phyloP scores from a whole-genome alignment of 192 early-diverging fungal species.

The Umbelopsis sp. region DNA sequence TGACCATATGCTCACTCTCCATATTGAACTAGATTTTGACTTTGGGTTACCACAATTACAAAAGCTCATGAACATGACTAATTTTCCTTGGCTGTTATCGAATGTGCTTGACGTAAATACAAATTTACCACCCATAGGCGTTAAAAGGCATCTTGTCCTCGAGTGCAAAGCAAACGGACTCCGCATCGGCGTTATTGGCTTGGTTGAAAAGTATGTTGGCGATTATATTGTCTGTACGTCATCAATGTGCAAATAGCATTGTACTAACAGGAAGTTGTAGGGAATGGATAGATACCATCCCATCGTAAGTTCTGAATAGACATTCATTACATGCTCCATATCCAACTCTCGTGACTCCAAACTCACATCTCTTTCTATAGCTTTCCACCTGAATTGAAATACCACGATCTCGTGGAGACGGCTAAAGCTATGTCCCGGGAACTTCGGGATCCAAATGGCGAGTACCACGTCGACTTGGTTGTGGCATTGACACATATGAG shows the following conservation, averaged over 20 bases:
- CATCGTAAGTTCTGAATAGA: constrained; percentile 32
- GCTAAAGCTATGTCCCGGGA: constrained; percentile 41
- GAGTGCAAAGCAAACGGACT: constrained; percentile 44
- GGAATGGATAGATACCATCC: constrained; percentile 72
- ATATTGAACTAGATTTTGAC: constrained; percentile 55
- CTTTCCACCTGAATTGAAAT: constrained; percentile 57
- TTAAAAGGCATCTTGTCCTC: constrained; percentile 43
- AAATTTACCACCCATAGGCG: constrained; percentile 33
- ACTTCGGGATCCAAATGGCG: constrained; percentile 43
- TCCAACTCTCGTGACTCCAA: neutral
- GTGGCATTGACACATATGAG: constrained; percentile 77
- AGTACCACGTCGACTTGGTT: constrained; percentile 59
- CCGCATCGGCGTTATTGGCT: constrained; percentile 66
- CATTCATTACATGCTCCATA: neutral
- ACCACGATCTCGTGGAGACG: constrained; percentile 56
- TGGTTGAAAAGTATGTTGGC: constrained; percentile 59
- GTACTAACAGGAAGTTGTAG: constrained; percentile 1
- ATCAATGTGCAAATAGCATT: neutral
- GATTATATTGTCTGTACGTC: too few relatives aligned
- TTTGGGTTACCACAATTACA: constrained; percentile 61
- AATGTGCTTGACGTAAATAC: constrained; percentile 56
- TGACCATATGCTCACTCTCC: neutral
- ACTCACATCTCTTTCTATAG: constrained; percentile 20
- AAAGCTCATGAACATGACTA: constrained; percentile 47
- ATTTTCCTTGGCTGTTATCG: constrained; percentile 74